Evolutionary conservation across 805 yeast genomes (phyloP).

Genomic region (Hanseniaspora meyeri): DNA sequence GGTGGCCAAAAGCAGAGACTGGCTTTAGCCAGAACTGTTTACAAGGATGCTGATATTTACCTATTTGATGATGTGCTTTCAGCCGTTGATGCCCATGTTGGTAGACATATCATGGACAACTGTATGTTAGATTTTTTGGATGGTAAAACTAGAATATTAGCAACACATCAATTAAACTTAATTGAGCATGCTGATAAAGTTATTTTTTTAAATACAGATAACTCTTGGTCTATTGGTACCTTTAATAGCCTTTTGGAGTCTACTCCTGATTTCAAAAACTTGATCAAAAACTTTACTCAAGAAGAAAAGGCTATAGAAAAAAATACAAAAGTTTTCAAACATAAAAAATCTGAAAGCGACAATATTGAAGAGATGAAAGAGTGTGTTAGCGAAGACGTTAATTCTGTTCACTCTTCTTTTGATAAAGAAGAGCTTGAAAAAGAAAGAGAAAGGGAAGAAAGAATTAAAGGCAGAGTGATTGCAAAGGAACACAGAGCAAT

Average conservation of each 20-base stretch:
- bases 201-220: constrained; percentile 51
- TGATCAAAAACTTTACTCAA: constrained; percentile 22
- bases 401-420: constrained; percentile 4
- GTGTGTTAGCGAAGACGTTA: neutral
- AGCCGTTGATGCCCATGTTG: constrained; percentile 73
- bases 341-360: constrained; percentile 18
- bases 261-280: constrained; percentile 34
- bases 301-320: no score
- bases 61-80: constrained; percentile 57
- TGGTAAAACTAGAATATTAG: constrained; percentile 49
- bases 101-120: constrained; percentile 48
- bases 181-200: constrained; percentile 49
- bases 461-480: constrained; percentile 12
- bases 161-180: constrained; percentile 63
- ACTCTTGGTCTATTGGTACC: constrained; percentile 41
- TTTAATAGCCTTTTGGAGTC: constrained; percentile 34
- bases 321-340: no score
- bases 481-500: constrained; percentile 30
- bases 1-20: constrained; percentile 72
- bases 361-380: neutral
- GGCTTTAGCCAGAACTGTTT: constrained; percentile 56
- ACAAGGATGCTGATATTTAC: constrained; percentile 45
- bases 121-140: constrained; percentile 44
- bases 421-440: neutral
- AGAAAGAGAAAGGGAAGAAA: neutral